Evolutionary conservation across 441 rosid genomes (phyloP).

Genomic region (Gossypium davidsonii): DNA sequence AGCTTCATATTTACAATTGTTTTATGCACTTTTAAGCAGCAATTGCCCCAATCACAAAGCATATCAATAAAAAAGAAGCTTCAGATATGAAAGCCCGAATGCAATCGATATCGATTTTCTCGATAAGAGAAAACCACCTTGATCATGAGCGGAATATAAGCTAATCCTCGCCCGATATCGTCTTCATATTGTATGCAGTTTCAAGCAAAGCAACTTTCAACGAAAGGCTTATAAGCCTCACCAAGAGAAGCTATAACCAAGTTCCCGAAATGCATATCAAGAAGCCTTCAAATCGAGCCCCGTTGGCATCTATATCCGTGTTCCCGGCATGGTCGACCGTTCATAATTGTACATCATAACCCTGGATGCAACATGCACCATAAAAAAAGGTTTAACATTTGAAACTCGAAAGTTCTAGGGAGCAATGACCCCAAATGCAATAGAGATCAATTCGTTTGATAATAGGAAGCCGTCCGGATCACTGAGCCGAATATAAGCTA

Average conservation of each 20-base stretch:
- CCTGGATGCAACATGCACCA: background rate
- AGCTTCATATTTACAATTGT: background rate
- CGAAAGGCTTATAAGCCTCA: slow-evolving; percentile 52
- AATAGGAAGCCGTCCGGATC: slow-evolving; percentile 78
- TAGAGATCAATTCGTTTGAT: slow-evolving; percentile 35
- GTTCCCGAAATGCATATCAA: slow-evolving; percentile 48
- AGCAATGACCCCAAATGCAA: slow-evolving; percentile 53
- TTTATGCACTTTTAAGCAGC: background rate
- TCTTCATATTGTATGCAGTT: slow-evolving; percentile 20
- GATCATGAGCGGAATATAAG: slow-evolving; percentile 67
- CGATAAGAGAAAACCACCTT: slow-evolving; percentile 52
- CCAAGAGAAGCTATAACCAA: slow-evolving; percentile 46
- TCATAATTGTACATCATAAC: background rate
- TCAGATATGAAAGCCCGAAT: slow-evolving; percentile 24
- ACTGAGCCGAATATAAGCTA: slow-evolving; percentile 56
- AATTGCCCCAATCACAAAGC: too few relatives aligned
- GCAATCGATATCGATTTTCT: slow-evolving; percentile 45
- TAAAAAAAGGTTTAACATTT: background rate
- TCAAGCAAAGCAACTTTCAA: slow-evolving; percentile 66
- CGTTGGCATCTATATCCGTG: slow-evolving; percentile 34
- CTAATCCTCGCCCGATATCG: slow-evolving; percentile 31
- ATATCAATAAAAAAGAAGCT: background rate
- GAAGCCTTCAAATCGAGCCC: slow-evolving; percentile 65
- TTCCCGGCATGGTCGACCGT: slow-evolving; percentile 27
- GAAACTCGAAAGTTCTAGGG: slow-evolving; percentile 18